Evolutionary conservation across 768 basidiomycete species (phyloP).

Genomic region (Hysterangium stoloniferum): DNA sequence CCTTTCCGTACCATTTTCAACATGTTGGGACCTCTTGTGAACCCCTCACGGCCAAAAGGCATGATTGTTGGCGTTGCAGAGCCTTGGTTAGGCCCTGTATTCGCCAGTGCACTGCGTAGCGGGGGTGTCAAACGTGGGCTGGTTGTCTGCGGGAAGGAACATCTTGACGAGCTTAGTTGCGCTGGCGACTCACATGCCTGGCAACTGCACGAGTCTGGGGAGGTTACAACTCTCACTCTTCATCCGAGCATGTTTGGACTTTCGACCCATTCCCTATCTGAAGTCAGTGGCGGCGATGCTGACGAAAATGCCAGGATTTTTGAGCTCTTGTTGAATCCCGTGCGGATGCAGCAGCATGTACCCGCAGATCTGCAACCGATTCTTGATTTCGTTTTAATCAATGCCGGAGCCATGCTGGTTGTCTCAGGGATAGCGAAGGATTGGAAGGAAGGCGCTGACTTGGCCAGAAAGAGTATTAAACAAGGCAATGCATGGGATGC

Average conservation of each 20-base stretch:
- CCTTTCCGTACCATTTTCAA: conserved; percentile 98
- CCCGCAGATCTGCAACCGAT: conserved; percentile 54
- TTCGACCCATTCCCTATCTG: conserved; percentile 52
- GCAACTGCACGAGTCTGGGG: conserved; percentile 59
- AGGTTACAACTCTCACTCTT: conserved; percentile 53
- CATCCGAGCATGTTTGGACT: conserved; percentile 74
- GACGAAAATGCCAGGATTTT: conserved; percentile 76
- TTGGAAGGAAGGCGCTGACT: conserved; percentile 60
- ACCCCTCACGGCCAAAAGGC: conserved; percentile 76
- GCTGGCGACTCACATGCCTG: conserved; percentile 83
- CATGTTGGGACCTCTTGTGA: conserved; percentile 87
- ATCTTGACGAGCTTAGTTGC: conserved; percentile 91
- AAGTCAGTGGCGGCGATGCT: conserved; percentile 69
- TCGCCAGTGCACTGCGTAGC: conserved; percentile 65
- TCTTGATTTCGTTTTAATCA: conserved; percentile 82
- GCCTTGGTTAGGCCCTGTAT: conserved; percentile 69
- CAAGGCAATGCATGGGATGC: conserved; percentile 32
- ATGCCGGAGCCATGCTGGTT: conserved; percentile 81
- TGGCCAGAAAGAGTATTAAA: conserved; percentile 45
- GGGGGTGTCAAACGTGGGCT: conserved; percentile 76
- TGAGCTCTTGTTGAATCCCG: conserved; percentile 51
- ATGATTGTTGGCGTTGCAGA: conserved; percentile 92
- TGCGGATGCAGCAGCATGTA: conserved; percentile 31
- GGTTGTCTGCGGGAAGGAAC: conserved; percentile 90
- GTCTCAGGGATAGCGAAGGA: conserved; percentile 69